Base-by-base conservation (phyloP, 225 moss, liverwort and hornwort genomes). In the Bryum argenteum region DNA sequence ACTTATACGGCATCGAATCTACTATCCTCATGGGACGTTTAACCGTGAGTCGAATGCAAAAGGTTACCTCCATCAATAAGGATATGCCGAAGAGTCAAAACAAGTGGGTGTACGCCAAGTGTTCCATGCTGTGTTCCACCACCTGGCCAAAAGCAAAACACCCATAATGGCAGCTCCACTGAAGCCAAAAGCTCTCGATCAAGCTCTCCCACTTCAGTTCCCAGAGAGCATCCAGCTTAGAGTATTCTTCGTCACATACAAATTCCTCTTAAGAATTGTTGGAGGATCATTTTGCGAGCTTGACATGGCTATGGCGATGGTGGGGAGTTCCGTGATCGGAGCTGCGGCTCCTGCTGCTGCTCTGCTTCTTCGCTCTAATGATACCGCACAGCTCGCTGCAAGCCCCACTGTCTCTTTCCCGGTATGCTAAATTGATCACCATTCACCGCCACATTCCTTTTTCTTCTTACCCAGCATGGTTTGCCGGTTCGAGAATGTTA, bases 41-140 rank as follows among this genome's bases (percentile, higher is more conserved):
- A 28, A 2, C 3, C 28, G 28, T 2, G 2, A 2, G 2, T 28
- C 3, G 28, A 28, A 28, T 28, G 28, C 28, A 28, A 28, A 28
- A 28, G 28, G 28, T 12, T 8, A 44, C 10, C 43, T 44, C 2
- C 41, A 42, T 8, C 1, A 42, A 10, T 13, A 11, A 16, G 48
- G 48, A 15, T 15, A 16, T 15, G 15, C 48, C 15, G 8, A 16
- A 58, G 16, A 18, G 14, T 21, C 5, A 24, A 64, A 45, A 45
- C 58, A n/a, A 69, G 44, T 58, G 57, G 45, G n/a, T 24, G 57
- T n/a, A 19, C 44, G 69, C 57, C 69, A 57, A 24, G 69, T 69
- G 69, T 42, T 44, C 16, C 44, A 18, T 23, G 3, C 1, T 26
- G n/a, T 18, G 11, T n/a, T 58, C 52, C 69, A 44, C 69, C 69